A percentile compares a stretch with the other conserved stretches of the same genome.
Evolutionary conservation across 495 filamentous ascomycete species (phyloP).

Genomic region (Bathelium albidoporum): DNA sequence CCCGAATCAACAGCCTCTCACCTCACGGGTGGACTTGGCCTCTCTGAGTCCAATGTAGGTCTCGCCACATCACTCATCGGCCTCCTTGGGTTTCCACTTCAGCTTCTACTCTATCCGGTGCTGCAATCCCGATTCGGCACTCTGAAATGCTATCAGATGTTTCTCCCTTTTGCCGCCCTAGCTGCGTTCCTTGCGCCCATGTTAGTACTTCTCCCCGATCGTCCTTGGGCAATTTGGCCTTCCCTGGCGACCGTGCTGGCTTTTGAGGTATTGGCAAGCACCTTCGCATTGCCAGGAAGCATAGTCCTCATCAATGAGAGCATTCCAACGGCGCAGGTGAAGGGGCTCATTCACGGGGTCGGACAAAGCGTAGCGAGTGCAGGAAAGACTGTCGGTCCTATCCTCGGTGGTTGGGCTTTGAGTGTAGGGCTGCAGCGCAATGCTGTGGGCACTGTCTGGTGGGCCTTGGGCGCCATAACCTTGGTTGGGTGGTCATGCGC

Average conservation of each 20-base stretch:
- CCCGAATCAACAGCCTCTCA: neutral
- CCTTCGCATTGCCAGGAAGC: neutral
- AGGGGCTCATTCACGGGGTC: neutral
- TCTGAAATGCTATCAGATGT: neutral
- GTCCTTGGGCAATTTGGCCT: neutral
- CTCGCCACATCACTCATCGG: neutral
- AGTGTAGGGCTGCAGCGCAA: neutral
- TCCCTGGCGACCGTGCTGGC: neutral
- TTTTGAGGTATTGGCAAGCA: neutral
- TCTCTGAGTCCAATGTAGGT: neutral
- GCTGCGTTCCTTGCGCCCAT: neutral
- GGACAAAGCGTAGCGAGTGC: conserved; percentile 2
- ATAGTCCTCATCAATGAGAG: conserved; percentile 1
- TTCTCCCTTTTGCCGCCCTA: neutral
- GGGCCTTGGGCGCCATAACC: neutral
- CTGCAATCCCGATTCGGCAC: neutral
- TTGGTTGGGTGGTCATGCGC: neutral
- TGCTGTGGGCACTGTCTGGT: neutral
- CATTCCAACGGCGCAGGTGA: neutral
- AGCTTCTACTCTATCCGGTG: neutral
- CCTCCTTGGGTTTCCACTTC: neutral
- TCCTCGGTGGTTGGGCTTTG: neutral
- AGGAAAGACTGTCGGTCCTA: neutral
- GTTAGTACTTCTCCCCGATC: neutral
- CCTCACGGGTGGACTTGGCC: neutral